Evolutionary conservation across 768 basidiomycete species (phyloP).

Genomic region (Clitopilus hobsonii): DNA sequence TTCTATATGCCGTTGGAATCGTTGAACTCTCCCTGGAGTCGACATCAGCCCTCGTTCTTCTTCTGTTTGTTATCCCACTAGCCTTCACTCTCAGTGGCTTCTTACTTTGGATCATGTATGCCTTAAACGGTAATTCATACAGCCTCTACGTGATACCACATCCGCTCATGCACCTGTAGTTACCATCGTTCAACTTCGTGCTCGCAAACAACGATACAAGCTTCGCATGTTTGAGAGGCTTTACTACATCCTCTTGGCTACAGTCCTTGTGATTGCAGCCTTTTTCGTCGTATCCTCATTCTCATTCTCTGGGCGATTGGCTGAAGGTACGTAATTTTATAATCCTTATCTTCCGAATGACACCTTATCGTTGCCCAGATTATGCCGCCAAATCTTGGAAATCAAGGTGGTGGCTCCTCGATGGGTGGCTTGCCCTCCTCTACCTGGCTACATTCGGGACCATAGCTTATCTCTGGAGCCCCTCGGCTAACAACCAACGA

Average conservation of each 20-base stretch:
- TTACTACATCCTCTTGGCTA: slow-evolving; percentile 77
- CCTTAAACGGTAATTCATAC: slow-evolving; percentile 69
- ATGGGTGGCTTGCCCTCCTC: slow-evolving; percentile 89
- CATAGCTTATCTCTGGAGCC: slow-evolving; percentile 92
- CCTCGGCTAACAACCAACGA: slow-evolving; percentile 85
- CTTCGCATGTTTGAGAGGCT: slow-evolving; percentile 84
- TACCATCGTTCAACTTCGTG: slow-evolving; percentile 82
- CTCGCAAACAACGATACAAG: slow-evolving; percentile 85
- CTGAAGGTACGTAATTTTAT: slow-evolving; percentile 60
- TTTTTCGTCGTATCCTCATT: slow-evolving; percentile 94
- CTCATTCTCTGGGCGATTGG: slow-evolving; percentile 85
- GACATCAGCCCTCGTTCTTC: slow-evolving; percentile 76
- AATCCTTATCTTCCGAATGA: slow-evolving; percentile 4
- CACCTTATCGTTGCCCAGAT: slow-evolving; percentile 40
- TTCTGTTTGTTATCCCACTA: slow-evolving; percentile 90
- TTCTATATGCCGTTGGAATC: slow-evolving; percentile 91
- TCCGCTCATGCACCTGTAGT: slow-evolving; percentile 33
- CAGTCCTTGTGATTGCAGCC: slow-evolving; percentile 75
- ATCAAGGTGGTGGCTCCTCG: slow-evolving; percentile 92
- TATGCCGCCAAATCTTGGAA: slow-evolving; percentile 91
- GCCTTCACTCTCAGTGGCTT: slow-evolving; percentile 95
- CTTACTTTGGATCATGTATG: slow-evolving; percentile 93
- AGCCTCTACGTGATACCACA: neutral
- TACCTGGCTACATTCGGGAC: slow-evolving; percentile 77
- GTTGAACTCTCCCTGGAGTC: slow-evolving; percentile 91